Evolutionary conservation across 2,329 filamentous ascomycete genomes (phyloP).

Genomic region (Claviceps spartinae): DNA sequence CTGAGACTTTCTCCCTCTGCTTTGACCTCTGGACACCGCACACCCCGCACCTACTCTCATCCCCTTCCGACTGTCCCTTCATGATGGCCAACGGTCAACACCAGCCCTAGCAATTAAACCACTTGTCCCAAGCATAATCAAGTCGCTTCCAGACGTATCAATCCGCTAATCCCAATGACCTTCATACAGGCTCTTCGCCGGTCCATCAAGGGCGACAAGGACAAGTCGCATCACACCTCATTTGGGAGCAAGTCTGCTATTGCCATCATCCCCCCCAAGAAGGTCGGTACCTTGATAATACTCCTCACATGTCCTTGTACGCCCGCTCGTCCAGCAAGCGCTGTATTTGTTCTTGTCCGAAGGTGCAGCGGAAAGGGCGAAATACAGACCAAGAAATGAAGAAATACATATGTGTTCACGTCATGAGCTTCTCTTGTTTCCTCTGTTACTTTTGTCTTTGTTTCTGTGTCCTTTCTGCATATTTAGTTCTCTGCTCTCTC

Average conservation of each 20-base stretch:
- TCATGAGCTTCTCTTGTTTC: background rate
- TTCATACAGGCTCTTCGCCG: conserved; percentile 59
- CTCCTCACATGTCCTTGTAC: background rate
- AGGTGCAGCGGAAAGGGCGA: background rate
- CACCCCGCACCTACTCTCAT: background rate
- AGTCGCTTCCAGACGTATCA: background rate
- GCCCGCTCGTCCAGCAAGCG: background rate
- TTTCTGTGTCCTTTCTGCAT: background rate
- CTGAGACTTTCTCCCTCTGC: background rate
- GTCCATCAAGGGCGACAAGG: conserved; percentile 84
- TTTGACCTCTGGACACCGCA: background rate
- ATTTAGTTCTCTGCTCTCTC: too few relatives aligned
- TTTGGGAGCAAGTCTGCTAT: conserved; percentile 76
- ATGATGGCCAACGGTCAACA: conserved; percentile 1
- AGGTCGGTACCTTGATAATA: conserved; percentile 41
- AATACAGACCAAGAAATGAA: background rate
- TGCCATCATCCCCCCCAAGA: conserved; percentile 84
- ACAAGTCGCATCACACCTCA: conserved; percentile 53
- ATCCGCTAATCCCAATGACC: conserved; percentile 29
- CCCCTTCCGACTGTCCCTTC: background rate
- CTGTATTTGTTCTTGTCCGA: background rate
- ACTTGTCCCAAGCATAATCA: background rate
- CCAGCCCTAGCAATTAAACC: background rate
- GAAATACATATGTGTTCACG: background rate
- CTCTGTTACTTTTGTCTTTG: background rate